Conservation (phyloP, 1,139 yeast genomes). For the Candida labiduridarum region DNA sequence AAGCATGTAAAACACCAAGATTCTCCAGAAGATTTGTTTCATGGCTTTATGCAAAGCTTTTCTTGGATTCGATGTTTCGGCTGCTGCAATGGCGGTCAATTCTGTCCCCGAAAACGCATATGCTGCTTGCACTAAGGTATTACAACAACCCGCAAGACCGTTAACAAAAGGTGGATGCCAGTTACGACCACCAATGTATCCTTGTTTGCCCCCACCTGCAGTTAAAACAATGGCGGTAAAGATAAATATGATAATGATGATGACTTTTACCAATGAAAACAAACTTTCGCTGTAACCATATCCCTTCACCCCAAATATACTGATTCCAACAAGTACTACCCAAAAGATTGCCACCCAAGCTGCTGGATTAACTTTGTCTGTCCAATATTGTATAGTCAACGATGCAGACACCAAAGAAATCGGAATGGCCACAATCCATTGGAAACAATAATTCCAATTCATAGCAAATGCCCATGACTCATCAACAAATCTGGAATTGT, state of each 20-base stretch:
- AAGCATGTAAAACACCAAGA: conserved; percentile 41
- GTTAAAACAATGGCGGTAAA: conserved; percentile 43
- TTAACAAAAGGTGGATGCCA: conserved; percentile 47
- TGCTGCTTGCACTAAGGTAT: conserved; percentile 46
- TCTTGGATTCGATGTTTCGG: conserved; percentile 43
- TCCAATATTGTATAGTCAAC: conserved; percentile 45
- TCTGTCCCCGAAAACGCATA: conserved; percentile 47
- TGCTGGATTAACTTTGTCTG: conserved; percentile 36
- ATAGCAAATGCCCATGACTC: conserved; percentile 47
- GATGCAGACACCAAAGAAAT: conserved; percentile 45
- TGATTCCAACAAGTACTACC: conserved; percentile 36
- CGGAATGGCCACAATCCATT: conserved; percentile 36
- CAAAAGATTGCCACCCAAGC: conserved; percentile 44
- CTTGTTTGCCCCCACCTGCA: conserved; percentile 44
- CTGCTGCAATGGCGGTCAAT: conserved; percentile 45
- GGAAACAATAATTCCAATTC: conserved; percentile 48
- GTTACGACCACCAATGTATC: conserved; percentile 39
- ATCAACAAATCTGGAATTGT: conserved; percentile 43
- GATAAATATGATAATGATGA: conserved; percentile 43
- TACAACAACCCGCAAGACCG: conserved; percentile 45
- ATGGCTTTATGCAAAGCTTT: conserved; percentile 42
- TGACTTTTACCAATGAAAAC: conserved; percentile 40
- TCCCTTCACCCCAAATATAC: conserved; percentile 45
- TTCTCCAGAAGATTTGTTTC: conserved; percentile 50
- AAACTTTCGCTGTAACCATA: conserved; percentile 49